Conservation (phyloP, 352 stramenopile species). For the Pythium plurisporium region DNA sequence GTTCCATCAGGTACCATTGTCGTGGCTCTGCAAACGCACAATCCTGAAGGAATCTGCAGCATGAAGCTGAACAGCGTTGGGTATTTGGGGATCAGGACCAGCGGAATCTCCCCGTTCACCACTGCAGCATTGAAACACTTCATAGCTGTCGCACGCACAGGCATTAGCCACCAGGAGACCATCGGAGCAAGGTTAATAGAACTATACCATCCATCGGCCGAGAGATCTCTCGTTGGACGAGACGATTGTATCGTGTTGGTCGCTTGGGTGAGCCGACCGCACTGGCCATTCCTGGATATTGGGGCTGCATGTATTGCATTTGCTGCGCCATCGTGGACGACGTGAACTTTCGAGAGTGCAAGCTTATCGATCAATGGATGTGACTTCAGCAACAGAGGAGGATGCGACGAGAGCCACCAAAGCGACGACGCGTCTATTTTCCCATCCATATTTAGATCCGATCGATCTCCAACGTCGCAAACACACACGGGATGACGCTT, state of each 20-base stretch:
- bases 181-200: too few species aligned
- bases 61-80: slow-evolving; percentile 48
- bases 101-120: slow-evolving; percentile 48
- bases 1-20: too few species aligned
- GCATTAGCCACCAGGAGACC: too few species aligned
- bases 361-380: neutral
- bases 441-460: too few species aligned
- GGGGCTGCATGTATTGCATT: slow-evolving; percentile 9
- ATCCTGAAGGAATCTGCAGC: slow-evolving; percentile 50
- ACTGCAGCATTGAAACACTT: slow-evolving; percentile 45
- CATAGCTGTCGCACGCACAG: slow-evolving; percentile 31
- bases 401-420: too few species aligned
- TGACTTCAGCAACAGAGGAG: too few species aligned
- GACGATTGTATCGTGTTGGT: slow-evolving; percentile 31
- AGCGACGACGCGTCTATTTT: too few species aligned
- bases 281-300: slow-evolving; percentile 4
- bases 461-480: too few species aligned
- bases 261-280: slow-evolving; percentile 7
- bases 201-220: slow-evolving; percentile 44
- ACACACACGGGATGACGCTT: too few species aligned
- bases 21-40: slow-evolving; percentile 22
- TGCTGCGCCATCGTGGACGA: neutral
- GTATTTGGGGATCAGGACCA: slow-evolving; percentile 61
- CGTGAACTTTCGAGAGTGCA: neutral
- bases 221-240: slow-evolving; percentile 50